These are phyloP conservation scores for Gloeopeniophorella convolvens DNA, from an alignment of 768 basidiomycete species.

Conservation along the genomic window DNA sequence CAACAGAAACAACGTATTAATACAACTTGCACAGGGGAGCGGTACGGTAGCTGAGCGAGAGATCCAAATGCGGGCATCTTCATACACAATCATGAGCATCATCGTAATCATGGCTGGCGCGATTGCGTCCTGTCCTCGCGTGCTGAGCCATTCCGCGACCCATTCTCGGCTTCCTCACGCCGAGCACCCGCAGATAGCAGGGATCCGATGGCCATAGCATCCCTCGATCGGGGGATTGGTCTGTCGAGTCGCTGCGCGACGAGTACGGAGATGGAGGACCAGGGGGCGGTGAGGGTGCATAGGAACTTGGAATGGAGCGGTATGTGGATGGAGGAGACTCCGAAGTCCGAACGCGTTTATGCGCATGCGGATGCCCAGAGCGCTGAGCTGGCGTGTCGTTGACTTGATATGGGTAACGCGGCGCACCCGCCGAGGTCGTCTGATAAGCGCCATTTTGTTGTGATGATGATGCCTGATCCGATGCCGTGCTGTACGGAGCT, in stretches of 20 bases:
- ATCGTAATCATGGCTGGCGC: not conserved
- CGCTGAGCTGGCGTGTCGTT: constrained; percentile 5
- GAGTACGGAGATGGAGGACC: constrained; percentile 67
- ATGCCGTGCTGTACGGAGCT: constrained; percentile 5
- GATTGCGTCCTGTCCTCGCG: constrained; percentile 1
- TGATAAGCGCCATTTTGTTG: constrained; percentile 3
- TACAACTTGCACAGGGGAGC: not conserved
- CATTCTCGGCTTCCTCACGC: constrained; percentile 4
- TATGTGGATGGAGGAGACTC: constrained; percentile 33
- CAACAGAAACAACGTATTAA: constrained; percentile 2
- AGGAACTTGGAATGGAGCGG: constrained; percentile 52
- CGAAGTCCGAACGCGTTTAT: constrained; percentile 21
- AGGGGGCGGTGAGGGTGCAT: constrained; percentile 19
- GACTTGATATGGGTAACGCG: not conserved
- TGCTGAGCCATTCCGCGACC: not conserved
- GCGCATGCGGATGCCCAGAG: constrained; percentile 5
- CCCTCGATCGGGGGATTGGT: constrained; percentile 66
- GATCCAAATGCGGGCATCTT: not conserved
- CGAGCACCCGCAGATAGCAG: constrained; percentile 43
- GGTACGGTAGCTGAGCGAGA: not conserved
- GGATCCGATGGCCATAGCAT: constrained; percentile 77
- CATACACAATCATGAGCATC: no score
- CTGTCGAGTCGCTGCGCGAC: constrained; percentile 60
- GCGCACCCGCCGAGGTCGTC: not conserved
- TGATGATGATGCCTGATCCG: not conserved